Percentiles rank a stretch among this genome's conserved stretches.
Conservation (phyloP, 73 alveolate species). For the Paramecium tetraurelia region DNA sequence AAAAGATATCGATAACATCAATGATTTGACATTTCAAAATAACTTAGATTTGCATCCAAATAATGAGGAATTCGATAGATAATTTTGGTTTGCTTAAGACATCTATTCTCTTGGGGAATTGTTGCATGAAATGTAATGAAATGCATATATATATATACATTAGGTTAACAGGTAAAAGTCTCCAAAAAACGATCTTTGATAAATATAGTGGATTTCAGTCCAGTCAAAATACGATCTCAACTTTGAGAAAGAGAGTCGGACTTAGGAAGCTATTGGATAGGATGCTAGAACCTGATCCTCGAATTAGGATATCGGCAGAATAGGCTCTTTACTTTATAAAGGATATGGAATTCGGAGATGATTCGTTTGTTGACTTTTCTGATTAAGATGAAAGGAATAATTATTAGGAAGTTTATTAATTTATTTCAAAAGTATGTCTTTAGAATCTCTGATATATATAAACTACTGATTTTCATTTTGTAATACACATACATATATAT, state of each 20-base stretch:
- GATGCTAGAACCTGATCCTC: not conserved
- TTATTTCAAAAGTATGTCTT: not conserved
- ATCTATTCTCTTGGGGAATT: not conserved
- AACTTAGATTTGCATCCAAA: not conserved
- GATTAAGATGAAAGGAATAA: not conserved
- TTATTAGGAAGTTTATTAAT: not conserved
- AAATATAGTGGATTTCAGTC: not conserved
- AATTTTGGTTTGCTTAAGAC: not conserved
- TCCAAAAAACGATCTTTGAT: not conserved
- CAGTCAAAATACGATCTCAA: not conserved
- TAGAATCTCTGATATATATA: not conserved
- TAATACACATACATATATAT: not conserved
- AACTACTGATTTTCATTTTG: not conserved
- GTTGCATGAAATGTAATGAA: not conserved
- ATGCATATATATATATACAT: not conserved
- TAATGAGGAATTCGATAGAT: not conserved
- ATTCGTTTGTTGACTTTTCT: not conserved
- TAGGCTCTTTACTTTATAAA: not conserved
- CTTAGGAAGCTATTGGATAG: not conserved
- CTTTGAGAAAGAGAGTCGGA: not conserved
- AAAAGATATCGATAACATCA: not conserved
- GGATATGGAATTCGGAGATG: conserved; percentile 4
- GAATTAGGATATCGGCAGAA: not conserved
- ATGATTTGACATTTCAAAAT: not conserved
- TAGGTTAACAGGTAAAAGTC: not conserved